Evolutionary conservation across 345 rosid genomes (phyloP).

Genomic region (Eucalyptus tenuipes): DNA sequence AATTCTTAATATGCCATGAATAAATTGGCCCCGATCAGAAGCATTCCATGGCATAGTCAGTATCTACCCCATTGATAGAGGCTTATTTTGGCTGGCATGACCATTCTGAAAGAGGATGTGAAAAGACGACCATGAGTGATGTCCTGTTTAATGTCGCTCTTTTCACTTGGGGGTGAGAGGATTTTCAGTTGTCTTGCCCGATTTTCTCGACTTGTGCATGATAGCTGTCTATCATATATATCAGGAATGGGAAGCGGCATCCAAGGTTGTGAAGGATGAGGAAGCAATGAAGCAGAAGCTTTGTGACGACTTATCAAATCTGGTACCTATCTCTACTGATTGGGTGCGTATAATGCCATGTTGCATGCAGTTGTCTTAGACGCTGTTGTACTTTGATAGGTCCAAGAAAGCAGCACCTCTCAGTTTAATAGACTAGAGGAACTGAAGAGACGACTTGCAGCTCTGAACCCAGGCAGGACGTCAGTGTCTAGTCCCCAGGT

Average conservation of each 20-base stretch:
- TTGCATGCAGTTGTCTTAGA: not conserved
- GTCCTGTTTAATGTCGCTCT: not conserved
- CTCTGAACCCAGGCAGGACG: conserved; percentile 58
- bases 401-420: conserved; percentile 73
- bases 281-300: conserved; percentile 70
- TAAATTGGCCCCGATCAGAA: not conserved
- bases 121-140: not conserved
- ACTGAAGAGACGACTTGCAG: conserved; percentile 72
- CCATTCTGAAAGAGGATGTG: not conserved
- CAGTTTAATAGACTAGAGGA: conserved; percentile 84
- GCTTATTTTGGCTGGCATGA: not conserved
- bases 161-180: not conserved
- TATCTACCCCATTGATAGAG: not conserved
- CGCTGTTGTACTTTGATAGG: conserved; percentile 21
- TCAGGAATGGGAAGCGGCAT: conserved; percentile 66
- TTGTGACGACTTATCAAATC: conserved; percentile 65
- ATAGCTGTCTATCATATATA: not conserved
- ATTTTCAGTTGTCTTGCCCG: not conserved
- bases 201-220: not conserved
- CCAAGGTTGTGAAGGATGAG: conserved; percentile 55
- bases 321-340: conserved; percentile 33
- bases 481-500: conserved; percentile 36
- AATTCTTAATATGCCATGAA: not conserved
- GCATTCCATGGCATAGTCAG: not conserved
- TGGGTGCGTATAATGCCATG: not conserved